phyloP scores from a whole-genome alignment of 441 rosid species.

The Euphorbia schlechtendalii region DNA sequence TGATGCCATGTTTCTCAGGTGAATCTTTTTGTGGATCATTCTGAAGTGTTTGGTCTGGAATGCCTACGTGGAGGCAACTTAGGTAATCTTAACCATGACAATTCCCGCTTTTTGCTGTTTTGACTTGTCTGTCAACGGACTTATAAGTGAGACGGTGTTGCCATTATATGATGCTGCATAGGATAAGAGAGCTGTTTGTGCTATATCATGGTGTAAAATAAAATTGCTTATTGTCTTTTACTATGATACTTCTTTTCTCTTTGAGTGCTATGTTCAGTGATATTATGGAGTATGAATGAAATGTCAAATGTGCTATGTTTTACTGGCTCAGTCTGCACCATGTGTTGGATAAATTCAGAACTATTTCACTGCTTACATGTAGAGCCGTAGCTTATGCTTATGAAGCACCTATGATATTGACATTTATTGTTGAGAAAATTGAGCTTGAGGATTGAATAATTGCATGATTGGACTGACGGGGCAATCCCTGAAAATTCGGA shows the following conservation, averaged over 20 bases:
- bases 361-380: background rate
- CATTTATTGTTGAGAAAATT: background rate
- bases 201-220: too few species aligned
- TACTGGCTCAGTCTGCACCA: too few species aligned
- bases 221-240: too few species aligned
- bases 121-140: slow-evolving; percentile 17
- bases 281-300: background rate
- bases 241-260: too few species aligned
- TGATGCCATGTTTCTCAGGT: slow-evolving; percentile 42
- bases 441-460: background rate
- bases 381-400: background rate
- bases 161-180: background rate
- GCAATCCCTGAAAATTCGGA: too few species aligned
- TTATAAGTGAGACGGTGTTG: background rate
- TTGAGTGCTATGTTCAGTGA: background rate
- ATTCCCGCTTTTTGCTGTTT: slow-evolving; percentile 37
- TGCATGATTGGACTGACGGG: too few species aligned
- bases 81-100: slow-evolving; percentile 37
- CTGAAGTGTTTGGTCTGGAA: slow-evolving; percentile 79
- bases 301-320: background rate
- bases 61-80: slow-evolving; percentile 67
- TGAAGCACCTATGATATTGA: background rate
- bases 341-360: background rate
- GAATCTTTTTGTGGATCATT: slow-evolving; percentile 85
- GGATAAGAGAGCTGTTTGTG: background rate